Evolutionary conservation across 176 grass and related monocot species (phyloP).

Genomic region (Melocanna baccifera): DNA sequence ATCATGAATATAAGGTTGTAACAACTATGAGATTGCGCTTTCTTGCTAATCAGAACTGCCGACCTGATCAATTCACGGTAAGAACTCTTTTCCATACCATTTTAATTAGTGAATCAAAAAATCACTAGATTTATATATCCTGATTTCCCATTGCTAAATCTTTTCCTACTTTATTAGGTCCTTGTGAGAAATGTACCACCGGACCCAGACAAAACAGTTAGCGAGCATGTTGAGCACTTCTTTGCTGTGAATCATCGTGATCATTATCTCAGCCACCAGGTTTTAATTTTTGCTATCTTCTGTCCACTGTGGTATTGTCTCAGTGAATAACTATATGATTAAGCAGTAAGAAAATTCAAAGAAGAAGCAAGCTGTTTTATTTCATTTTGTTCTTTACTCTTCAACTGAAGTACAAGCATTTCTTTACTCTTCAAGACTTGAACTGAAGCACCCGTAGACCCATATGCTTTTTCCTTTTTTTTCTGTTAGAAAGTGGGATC

Average conservation of each 20-base stretch:
- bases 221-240: constrained; percentile 97
- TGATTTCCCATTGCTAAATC: not conserved
- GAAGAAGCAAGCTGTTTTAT: not conserved
- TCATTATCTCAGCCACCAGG: constrained; percentile 92
- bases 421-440: constrained; percentile 11
- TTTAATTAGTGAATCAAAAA: not conserved
- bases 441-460: not conserved
- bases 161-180: constrained; percentile 51
- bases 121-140: constrained; percentile 2
- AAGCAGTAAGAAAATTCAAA: not conserved
- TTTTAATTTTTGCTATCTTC: constrained; percentile 33
- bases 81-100: constrained; percentile 26
- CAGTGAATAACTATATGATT: not conserved
- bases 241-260: constrained; percentile 96
- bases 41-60: constrained; percentile 73
- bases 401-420: not conserved
- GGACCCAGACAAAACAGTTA: constrained; percentile 85
- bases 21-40: constrained; percentile 88
- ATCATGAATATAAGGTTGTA: constrained; percentile 82
- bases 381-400: constrained; percentile 9
- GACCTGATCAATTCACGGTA: constrained; percentile 89
- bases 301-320: not conserved
- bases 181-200: constrained; percentile 90
- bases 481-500: not conserved
- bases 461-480: not conserved